A percentile compares a stretch with the other conserved stretches of the same genome.
These are phyloP conservation scores for Penicillium sp. DNA, from an alignment of 2,329 filamentous ascomycete genomes.

Conservation along the genomic window DNA sequence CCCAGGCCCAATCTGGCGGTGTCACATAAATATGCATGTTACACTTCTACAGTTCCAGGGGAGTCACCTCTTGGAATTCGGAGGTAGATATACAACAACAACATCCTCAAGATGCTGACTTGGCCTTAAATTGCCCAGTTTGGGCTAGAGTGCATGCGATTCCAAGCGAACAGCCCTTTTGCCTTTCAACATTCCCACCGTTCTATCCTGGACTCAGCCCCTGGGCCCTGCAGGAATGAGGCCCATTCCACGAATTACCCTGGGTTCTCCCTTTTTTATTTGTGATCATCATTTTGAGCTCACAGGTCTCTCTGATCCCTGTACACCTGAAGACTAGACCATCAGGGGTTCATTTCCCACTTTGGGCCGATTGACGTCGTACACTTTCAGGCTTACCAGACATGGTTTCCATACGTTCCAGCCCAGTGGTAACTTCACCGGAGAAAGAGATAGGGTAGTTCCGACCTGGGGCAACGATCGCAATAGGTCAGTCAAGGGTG, in stretches of 20 bases:
- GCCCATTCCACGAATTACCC: not conserved
- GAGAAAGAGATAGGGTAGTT: not conserved
- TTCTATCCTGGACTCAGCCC: not conserved
- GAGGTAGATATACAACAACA: not conserved
- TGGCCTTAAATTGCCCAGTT: not conserved
- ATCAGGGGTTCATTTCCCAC: not conserved
- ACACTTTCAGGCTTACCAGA: not conserved
- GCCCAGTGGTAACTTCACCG: conserved; percentile 11
- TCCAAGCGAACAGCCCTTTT: not conserved
- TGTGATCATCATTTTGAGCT: not conserved
- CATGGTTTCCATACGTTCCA: conserved; percentile 7
- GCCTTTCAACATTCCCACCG: not conserved
- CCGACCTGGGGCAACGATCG: conserved; percentile 3
- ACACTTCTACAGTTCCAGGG: conserved; percentile 3
- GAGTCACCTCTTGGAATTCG: not conserved
- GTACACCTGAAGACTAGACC: not conserved
- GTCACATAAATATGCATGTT: conserved; percentile 6
- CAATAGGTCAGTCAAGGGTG: not conserved
- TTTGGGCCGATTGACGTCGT: not conserved
- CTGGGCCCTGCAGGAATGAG: not conserved
- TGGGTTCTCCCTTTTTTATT: not conserved
- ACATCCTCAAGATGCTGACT: not conserved
- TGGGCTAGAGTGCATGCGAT: not conserved
- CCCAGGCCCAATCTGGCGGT: conserved; percentile 7
- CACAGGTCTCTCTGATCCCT: not conserved